Base-by-base conservation (phyloP, 1,284 basidiomycete species). In the Sporisorium iseilematis-ciliati region DNA sequence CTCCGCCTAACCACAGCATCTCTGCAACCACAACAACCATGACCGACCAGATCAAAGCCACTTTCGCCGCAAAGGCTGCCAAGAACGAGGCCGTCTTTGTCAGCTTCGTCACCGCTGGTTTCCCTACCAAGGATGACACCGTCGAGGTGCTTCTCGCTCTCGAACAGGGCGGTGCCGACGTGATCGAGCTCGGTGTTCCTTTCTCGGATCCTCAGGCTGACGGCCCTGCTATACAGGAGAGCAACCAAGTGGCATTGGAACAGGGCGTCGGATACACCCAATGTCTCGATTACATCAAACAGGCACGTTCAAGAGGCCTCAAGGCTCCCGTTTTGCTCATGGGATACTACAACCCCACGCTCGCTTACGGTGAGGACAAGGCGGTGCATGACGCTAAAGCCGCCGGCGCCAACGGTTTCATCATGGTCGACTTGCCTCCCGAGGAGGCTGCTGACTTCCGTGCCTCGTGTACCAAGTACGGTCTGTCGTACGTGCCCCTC, bases 201-300 rank as follows among this genome's bases (percentile, higher is more conserved):
- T 98, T 97, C 88, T 95, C 93, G 63, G 96, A 99, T 87, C 96
- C 96, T 10, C 93, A 95, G 79, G 96, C 94, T 1, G 96, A 99
- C 87, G 86, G 86, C 12, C 84, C 84, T 92, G 96, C 91, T 6
- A 98, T 99, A 74, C 96, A 98, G 85, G 91, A 92, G 77, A 90
- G 92, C 48, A 98, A 97, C 87, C 69, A 77, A 49, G 55, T 83
- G 40, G 83, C 83, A 11, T 62, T 84, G 16, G 60, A 71, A 51
- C 81, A 84, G 49, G 80, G 81, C 45, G 77, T 82, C 45, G 81
- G 77, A 61, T 83, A 77, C 65, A 64, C 62, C 7, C 66, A 75
- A 33, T 84, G 80, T 66, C 88, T 98, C 12, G 89, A 89, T 2
- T 91, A 92, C 77, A 88, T 99, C 21, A 89, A 88, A 64, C 91